Base-by-base conservation (phyloP, 805 yeast genomes). In the Ogataea trehaloabstinens region DNA sequence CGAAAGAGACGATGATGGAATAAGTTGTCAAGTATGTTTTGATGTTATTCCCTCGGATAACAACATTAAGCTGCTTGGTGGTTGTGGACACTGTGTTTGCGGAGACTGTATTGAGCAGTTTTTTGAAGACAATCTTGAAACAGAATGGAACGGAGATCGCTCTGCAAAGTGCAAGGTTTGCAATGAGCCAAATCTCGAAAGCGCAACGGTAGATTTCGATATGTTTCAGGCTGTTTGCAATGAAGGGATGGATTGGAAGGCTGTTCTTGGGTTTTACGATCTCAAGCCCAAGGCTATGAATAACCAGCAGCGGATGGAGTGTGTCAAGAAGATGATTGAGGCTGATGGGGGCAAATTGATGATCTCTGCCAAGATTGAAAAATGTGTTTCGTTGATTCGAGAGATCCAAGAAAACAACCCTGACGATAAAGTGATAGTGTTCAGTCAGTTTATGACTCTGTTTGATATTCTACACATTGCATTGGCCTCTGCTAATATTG, bases 361-460 rank as follows among this genome's bases (percentile, higher is more conserved):
- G 16, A 62, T 76, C 1, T 85, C 95, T 1, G 83, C 89, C 2
- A 91, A 91, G 55, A 74, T 89, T 48, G 70, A 66, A 4, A 76
- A 76, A 46, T 73, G 85, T 34, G 46, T 88, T 30, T 73, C 76
- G 29, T 52, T 85, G 12, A 66, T 91, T 15, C 55, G 69, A 29
- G 64, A 72, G 3, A 78, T 88, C 15, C 60, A 72, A 37, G 40
- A 39, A 0, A 64, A 70, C 4, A 63, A 70, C 31, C 78, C 82
- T 0, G 76, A 68, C 22, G 95, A 89, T 46, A 91, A 91, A 62
- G 68, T 89, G 6, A 78, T 91, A 40, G 67, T 93, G 1, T 93
- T 93, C 52, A 82, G 95, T 2, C 95, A 87, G 50, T 93, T 95
- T 62, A 83, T 93, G 2, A 65, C 82, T 3, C 75, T 86, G 53